phyloP scores from a whole-genome alignment of 495 filamentous ascomycete genomes.

The Hypoxylon crocopeplum region DNA sequence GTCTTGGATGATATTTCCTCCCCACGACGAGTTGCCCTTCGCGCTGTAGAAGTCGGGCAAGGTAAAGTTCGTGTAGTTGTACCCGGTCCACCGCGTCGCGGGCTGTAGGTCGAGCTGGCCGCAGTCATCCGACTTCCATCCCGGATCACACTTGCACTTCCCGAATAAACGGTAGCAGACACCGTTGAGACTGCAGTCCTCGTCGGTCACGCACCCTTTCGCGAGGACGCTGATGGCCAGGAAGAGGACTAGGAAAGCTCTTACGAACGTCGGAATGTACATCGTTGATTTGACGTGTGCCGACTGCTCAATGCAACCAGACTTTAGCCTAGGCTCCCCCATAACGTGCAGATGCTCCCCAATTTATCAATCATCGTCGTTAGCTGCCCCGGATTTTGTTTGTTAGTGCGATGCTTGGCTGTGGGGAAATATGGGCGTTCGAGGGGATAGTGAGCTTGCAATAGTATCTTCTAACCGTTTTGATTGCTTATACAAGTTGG shows the following conservation, averaged over 20 bases:
- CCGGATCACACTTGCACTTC: constrained; percentile 46
- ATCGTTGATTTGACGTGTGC: constrained; percentile 35
- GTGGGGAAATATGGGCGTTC: background rate
- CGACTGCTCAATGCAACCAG: background rate
- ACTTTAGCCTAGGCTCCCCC: background rate
- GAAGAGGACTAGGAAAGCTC: background rate
- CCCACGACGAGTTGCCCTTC: constrained; percentile 47
- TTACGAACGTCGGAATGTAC: constrained; percentile 54
- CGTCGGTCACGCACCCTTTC: constrained; percentile 39
- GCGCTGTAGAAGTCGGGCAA: constrained; percentile 33
- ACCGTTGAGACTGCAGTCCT: constrained; percentile 53
- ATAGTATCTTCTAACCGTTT: too few relatives aligned
- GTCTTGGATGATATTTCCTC: constrained; percentile 47
- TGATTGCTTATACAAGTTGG: too few relatives aligned
- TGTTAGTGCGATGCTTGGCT: background rate
- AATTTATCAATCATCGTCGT: background rate
- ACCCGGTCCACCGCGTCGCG: constrained; percentile 40
- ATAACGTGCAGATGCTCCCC: background rate
- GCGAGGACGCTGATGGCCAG: background rate
- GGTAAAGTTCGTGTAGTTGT: constrained; percentile 43
- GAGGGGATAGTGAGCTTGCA: background rate
- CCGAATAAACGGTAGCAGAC: constrained; percentile 34
- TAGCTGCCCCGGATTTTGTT: background rate
- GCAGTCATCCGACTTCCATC: constrained; percentile 49
- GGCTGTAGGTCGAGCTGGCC: constrained; percentile 47